phyloP scores from a whole-genome alignment of 1,284 basidiomycete genomes.

The Leucoagaricus sp. region DNA sequence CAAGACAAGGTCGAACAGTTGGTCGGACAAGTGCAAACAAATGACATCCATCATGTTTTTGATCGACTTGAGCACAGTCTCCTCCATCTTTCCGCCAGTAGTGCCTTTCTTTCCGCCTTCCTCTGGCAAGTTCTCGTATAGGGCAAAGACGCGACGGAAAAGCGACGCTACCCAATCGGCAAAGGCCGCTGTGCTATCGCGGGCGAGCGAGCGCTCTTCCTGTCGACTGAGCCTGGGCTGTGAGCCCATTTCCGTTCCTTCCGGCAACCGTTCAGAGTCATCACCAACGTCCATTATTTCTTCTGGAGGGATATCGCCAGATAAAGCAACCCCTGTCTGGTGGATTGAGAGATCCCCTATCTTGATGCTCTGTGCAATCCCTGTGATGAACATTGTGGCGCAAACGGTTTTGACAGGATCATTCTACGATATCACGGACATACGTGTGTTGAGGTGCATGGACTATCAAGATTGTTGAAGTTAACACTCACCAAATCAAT shows the following conservation, averaged over 20 bases:
- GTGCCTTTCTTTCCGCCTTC: constrained; percentile 83
- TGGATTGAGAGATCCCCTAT: constrained; percentile 78
- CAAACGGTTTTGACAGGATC: constrained; percentile 92
- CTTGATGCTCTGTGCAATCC: constrained; percentile 79
- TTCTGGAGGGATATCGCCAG: constrained; percentile 53
- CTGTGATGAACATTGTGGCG: constrained; percentile 79
- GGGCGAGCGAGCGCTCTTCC: constrained; percentile 74
- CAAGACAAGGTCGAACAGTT: constrained; percentile 85
- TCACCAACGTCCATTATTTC: constrained; percentile 56
- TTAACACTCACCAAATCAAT: constrained; percentile 72
- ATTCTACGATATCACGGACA: constrained; percentile 69
- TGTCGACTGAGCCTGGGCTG: constrained; percentile 55
- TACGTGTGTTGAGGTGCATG: constrained; percentile 1
- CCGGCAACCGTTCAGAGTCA: constrained; percentile 47
- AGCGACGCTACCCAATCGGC: constrained; percentile 92
- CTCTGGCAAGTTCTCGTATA: constrained; percentile 94
- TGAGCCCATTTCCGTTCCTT: constrained; percentile 54
- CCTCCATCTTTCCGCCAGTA: constrained; percentile 87
- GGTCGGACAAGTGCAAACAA: constrained; percentile 86
- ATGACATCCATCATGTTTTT: constrained; percentile 85
- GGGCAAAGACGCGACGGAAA: constrained; percentile 81
- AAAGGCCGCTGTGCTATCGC: constrained; percentile 80
- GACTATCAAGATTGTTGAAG: not conserved
- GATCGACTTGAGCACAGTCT: constrained; percentile 80
- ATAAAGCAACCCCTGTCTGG: constrained; percentile 53